Base-by-base conservation (phyloP, 2,329 filamentous ascomycete species). In the Xylaria sp. region DNA sequence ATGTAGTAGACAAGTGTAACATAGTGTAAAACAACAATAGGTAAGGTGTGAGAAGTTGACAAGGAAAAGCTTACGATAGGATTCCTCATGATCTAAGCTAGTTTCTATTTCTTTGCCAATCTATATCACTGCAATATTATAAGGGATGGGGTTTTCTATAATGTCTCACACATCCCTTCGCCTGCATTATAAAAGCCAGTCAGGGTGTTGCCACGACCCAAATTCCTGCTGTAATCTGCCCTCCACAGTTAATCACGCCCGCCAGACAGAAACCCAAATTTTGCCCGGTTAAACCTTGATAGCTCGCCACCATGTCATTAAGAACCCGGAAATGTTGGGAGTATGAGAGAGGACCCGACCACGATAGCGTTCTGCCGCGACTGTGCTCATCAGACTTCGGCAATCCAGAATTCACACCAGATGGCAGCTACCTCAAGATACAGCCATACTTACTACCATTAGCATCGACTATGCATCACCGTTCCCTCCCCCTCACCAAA, bases 231-330 rank as follows among this genome's bases (percentile, higher is more conserved):
- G 8, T 17, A 36, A 19, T 14, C 8, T 51, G 19, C 24, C 19
- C 7, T 30, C 24, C 14, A n/a, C 34, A 9, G 42, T 21, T 4
- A 34, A 27, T 9, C 34, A 36, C 51, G 14, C n/a, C 8, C 12
- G 9, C 34, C 24, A 19, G 11, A 47, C 34, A 19, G 7, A 55
- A 19, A 21, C 21, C 24, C n/a, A 12, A 48, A n/a, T 2, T 1
- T 39, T 11, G n/a, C 19, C 12, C 11, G 7, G 7, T 12, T 21
- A 9, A 24, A 51, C 27, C 12, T 24, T 2, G 17, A 53, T 6
- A 51, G 9, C 36, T 34, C 6, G 11, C 34, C 2, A 67, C 21
- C 30, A 69, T 69, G 67, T 17, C 51, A 61, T 36, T 55, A 53
- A 45, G 42, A 59, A 17, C 2, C 3, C 42, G 24, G 36, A 61